These are phyloP conservation scores for Microbotryum lychnidis-dioicae DNA, from an alignment of 1,284 basidiomycete genomes.

Conservation along the genomic window DNA sequence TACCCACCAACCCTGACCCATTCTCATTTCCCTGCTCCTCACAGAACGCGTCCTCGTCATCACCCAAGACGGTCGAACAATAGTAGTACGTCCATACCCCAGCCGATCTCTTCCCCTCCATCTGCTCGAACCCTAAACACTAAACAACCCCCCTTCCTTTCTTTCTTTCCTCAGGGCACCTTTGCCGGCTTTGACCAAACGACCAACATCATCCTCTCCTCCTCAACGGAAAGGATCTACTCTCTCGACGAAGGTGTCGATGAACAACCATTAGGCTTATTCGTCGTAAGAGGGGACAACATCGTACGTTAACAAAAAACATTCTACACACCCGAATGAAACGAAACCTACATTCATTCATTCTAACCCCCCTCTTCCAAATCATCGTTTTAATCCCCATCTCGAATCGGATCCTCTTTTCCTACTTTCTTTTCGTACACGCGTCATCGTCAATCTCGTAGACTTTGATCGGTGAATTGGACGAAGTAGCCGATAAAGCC, in stretches of 20 bases:
- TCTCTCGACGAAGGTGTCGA: slow-evolving; percentile 84
- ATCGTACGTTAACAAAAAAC: slow-evolving; percentile 73
- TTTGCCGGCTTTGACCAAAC: slow-evolving; percentile 86
- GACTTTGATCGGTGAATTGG: slow-evolving; percentile 75
- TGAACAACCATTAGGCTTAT: slow-evolving; percentile 89
- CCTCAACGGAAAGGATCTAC: slow-evolving; percentile 83
- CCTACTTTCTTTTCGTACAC: no score
- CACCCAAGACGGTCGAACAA: slow-evolving; percentile 82
- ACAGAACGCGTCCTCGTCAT: slow-evolving; percentile 75
- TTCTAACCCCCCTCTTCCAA: no score
- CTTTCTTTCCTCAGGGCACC: slow-evolving; percentile 55
- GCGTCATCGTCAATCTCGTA: slow-evolving; percentile 58
- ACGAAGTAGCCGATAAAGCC: slow-evolving; percentile 70
- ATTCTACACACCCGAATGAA: no score
- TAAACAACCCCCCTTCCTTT: background rate
- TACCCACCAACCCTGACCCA: no score
- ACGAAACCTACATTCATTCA: no score
- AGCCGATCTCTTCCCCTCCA: background rate
- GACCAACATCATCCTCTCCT: slow-evolving; percentile 84
- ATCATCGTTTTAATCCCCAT: no score
- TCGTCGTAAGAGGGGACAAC: slow-evolving; percentile 95
- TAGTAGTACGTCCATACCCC: slow-evolving; percentile 53
- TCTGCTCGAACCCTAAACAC: background rate
- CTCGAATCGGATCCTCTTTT: no score
- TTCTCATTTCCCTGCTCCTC: background rate